Base-by-base conservation (phyloP, 1,139 yeast species). In the Pneumocystis jirovecii region DNA sequence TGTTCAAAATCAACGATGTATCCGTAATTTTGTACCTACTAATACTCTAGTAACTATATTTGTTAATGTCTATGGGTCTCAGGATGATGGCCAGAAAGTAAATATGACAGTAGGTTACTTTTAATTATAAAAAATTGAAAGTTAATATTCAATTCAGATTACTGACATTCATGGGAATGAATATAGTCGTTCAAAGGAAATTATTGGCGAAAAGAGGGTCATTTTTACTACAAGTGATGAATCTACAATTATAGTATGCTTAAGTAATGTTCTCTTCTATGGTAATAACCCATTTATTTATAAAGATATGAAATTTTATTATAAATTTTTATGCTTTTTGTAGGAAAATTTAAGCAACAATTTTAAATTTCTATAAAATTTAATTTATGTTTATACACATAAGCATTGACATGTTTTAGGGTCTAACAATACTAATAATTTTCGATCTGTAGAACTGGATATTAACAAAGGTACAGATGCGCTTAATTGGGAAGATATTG, bases 381-480 rank as follows among this genome's bases (percentile, higher is more conserved):
- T 60, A 21, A 3, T 42, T 60, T 60, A 39, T 40, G 7, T 40
- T 59, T 39, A 62, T n/a, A 10, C 35, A 45, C 10, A 10, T 56
- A 34, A 34, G 56, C 37, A 56, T 50, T 50, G 57, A 60, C 37
- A 56, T n/a, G 45, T n/a, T 35, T 63, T 61, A 31, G 60, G 61
- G 37, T 50, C 62, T 19, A 60, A 60, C 31, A 60, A 56, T 17
- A 21, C 39, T 12, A 63, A 69, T 19, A 67, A 71, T 60, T 66
- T 67, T 64, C 74, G 81, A 61, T 85, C 85, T 66, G 80, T 93
- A 71, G 97, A 90, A 74, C 80, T 93, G 73, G 97, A 91, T 70
- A 87, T 93, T 67, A 97, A 93, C 76, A 86, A 91, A 70, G 98
- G 98, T 44, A 88, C 97, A 65, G 89, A 91, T 71, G 97, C 97